Percentiles rank a stretch among this genome's conserved stretches.
Conservation (phyloP, 495 filamentous ascomycete genomes). For the Neurospora sp. region DNA sequence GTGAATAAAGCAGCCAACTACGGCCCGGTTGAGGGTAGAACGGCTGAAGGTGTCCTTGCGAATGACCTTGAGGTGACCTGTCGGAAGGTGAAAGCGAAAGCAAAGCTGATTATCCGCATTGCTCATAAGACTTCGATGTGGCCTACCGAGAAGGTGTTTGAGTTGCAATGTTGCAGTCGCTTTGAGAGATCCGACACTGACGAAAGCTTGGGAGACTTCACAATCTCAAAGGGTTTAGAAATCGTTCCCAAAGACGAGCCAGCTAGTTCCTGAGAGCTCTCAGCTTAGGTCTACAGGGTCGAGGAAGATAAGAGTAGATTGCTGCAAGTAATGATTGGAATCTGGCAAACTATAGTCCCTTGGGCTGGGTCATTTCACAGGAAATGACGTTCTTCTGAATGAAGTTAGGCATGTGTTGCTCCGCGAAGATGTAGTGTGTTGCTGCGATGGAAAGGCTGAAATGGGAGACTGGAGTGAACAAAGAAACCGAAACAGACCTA, state of each 20-base stretch:
- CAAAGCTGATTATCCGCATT: neutral
- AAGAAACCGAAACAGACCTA: neutral
- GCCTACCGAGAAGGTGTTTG: neutral
- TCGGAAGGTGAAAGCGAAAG: neutral
- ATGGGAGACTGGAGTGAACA: neutral
- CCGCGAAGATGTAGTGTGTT: neutral
- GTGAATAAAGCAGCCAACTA: neutral
- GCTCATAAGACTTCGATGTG: neutral
- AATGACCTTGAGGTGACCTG: neutral
- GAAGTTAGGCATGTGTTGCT: neutral
- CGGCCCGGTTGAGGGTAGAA: neutral
- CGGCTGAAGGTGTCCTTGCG: neutral
- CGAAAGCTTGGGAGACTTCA: neutral
- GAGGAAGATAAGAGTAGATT: neutral
- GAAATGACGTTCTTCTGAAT: neutral
- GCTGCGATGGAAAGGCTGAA: neutral
- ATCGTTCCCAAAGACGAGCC: neutral
- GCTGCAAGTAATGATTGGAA: rapidly evolving
- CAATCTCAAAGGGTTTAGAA: neutral
- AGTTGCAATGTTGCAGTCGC: neutral
- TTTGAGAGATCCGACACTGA: neutral
- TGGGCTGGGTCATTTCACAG: neutral
- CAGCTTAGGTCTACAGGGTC: neutral
- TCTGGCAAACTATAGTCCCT: rapidly evolving
- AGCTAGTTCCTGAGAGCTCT: neutral